Evolutionary conservation across 2,329 filamentous ascomycete species (phyloP).

Genomic region (Arachnopeziza araneosa): DNA sequence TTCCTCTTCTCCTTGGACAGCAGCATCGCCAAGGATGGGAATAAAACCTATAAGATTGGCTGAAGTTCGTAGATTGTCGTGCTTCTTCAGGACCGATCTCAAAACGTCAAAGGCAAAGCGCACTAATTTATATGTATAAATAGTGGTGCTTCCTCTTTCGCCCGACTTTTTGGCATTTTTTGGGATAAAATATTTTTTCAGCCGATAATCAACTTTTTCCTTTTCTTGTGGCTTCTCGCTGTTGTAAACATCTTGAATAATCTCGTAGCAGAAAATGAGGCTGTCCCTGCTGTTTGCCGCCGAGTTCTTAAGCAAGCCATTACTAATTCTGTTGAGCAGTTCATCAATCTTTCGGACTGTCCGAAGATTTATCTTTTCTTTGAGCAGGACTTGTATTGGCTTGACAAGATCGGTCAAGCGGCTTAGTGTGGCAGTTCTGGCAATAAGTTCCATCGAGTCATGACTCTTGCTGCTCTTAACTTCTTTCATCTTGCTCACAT

Average conservation of each 20-base stretch:
- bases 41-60: constrained; percentile 80
- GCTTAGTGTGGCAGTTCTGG: constrained; percentile 71
- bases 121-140: constrained; percentile 80
- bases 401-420: constrained; percentile 69
- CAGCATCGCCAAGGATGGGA: constrained; percentile 79
- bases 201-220: constrained; percentile 53
- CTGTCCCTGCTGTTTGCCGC: constrained; percentile 74
- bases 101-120: constrained; percentile 85
- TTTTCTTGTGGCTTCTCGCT: constrained; percentile 47
- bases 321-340: constrained; percentile 73
- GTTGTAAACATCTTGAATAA: constrained; percentile 81
- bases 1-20: constrained; percentile 82
- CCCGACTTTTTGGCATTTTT: constrained; percentile 71
- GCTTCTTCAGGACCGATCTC: constrained; percentile 78
- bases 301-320: constrained; percentile 77
- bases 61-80: constrained; percentile 72
- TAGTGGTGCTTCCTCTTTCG: constrained; percentile 65
- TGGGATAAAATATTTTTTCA: constrained; percentile 74
- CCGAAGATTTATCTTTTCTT: constrained; percentile 77
- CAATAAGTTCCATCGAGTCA: constrained; percentile 91
- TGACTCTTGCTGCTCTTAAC: constrained; percentile 98
- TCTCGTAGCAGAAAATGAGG: constrained; percentile 90
- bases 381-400: constrained; percentile 72
- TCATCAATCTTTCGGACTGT: constrained; percentile 89
- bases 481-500: constrained; percentile 93